phyloP scores from a whole-genome alignment of 202 grass and related monocot species.

The Dendrocalamus latiflorus region DNA sequence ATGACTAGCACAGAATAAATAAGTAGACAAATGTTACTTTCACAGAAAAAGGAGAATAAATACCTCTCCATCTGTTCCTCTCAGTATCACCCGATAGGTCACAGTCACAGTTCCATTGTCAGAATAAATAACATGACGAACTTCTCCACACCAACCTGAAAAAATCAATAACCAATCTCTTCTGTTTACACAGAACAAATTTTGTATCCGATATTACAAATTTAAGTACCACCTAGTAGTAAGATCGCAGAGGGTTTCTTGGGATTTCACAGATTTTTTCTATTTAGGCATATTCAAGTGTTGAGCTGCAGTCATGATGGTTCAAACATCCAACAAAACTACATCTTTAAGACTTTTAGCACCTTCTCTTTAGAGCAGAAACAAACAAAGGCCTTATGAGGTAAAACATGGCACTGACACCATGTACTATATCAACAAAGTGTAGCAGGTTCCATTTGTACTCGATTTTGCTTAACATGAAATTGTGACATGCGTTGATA shows the following conservation, averaged over 20 bases:
- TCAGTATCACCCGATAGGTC: conserved; percentile 78
- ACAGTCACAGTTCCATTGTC: conserved; percentile 78
- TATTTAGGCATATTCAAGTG: background rate
- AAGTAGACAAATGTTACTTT: background rate
- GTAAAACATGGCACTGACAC: background rate
- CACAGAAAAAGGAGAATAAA: background rate
- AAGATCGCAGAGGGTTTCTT: background rate
- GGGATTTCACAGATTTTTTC: background rate
- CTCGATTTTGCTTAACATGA: background rate
- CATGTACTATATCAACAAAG: background rate
- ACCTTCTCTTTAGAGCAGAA: background rate
- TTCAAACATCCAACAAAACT: background rate
- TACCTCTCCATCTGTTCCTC: conserved; percentile 97
- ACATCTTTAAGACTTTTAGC: background rate
- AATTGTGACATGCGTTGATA: background rate
- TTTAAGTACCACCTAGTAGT: background rate
- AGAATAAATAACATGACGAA: conserved; percentile 79
- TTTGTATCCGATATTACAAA: background rate
- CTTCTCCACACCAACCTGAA: conserved; percentile 97
- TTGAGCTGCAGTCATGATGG: background rate
- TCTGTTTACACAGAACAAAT: background rate
- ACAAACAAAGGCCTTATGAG: background rate
- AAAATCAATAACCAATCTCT: conserved; percentile 19
- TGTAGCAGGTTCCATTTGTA: background rate
- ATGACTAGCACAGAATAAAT: background rate